These are phyloP conservation scores for Olyra latifolia DNA, from an alignment of 176 grass and related monocot species.

Conservation along the genomic window DNA sequence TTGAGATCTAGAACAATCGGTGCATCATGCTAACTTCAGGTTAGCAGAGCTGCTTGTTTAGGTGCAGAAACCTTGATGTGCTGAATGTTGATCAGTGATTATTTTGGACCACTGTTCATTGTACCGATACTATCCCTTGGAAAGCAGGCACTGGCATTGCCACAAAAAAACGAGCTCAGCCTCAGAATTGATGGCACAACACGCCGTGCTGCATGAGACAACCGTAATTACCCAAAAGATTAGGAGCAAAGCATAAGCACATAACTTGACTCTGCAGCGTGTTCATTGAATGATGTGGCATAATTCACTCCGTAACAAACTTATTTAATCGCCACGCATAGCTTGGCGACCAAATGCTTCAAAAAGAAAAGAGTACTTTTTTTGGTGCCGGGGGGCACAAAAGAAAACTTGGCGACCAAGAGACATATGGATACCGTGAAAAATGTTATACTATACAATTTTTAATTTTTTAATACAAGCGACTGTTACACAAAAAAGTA, in stretches of 20 bases:
- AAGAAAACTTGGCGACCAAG: too few relatives aligned
- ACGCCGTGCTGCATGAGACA: not conserved
- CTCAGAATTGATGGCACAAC: not conserved
- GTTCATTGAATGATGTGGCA: not conserved
- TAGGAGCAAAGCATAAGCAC: not conserved
- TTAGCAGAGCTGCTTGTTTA: not conserved
- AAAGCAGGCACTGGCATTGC: not conserved
- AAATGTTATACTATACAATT: not conserved
- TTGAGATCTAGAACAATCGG: constrained; percentile 13
- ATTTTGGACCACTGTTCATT: constrained; percentile 1
- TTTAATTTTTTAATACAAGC: too few relatives aligned
- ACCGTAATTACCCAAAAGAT: not conserved
- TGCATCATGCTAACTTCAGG: not conserved
- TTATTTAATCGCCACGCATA: not conserved
- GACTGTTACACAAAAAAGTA: not conserved
- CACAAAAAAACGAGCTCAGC: not conserved
- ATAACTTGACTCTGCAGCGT: not conserved
- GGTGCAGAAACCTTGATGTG: not conserved
- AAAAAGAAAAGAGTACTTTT: too few relatives aligned
- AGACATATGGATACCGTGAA: not conserved
- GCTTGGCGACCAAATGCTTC: not conserved
- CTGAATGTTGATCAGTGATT: not conserved
- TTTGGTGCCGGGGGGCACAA: too few relatives aligned
- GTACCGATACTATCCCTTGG: not conserved
- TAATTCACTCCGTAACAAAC: not conserved